phyloP scores from a whole-genome alignment of 2,329 filamentous ascomycete genomes.

The Exophiala sp. region DNA sequence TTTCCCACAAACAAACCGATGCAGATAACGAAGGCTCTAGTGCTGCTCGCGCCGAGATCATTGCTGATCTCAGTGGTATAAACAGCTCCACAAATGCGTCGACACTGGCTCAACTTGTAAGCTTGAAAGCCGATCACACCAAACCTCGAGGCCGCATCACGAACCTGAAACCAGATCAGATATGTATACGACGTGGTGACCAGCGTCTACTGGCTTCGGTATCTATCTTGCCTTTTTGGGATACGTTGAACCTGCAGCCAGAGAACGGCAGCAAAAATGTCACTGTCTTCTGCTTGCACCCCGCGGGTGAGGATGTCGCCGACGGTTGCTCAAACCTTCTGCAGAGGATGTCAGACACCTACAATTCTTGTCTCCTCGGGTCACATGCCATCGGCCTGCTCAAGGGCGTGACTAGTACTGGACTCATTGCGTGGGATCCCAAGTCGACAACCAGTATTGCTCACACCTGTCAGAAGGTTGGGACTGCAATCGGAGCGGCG shows the following conservation, averaged over 20 bases:
- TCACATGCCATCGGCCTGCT: slow-evolving; percentile 45
- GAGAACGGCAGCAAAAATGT: slow-evolving; percentile 55
- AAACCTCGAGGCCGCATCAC: slow-evolving; percentile 32
- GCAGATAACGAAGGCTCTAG: slow-evolving; percentile 16
- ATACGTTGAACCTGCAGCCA: slow-evolving; percentile 57
- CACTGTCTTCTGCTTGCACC: slow-evolving; percentile 56
- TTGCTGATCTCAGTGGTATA: slow-evolving; percentile 37
- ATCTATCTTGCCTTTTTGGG: slow-evolving; percentile 58
- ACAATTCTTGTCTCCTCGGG: slow-evolving; percentile 57
- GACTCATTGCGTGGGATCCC: slow-evolving; percentile 37
- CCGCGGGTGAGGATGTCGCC: slow-evolving; percentile 43
- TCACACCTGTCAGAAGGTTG: slow-evolving; percentile 38
- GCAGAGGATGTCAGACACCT: slow-evolving; percentile 51
- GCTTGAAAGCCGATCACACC: slow-evolving; percentile 22
- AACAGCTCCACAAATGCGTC: slow-evolving; percentile 13
- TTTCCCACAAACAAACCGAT: slow-evolving; percentile 2
- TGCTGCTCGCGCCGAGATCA: slow-evolving; percentile 40
- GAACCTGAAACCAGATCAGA: slow-evolving; percentile 49
- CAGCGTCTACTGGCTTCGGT: slow-evolving; percentile 54
- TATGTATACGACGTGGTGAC: slow-evolving; percentile 54
- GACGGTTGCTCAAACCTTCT: slow-evolving; percentile 51
- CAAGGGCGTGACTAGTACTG: slow-evolving; percentile 38
- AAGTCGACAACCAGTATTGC: slow-evolving; percentile 29
- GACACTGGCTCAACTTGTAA: slow-evolving; percentile 20
- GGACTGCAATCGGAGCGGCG: slow-evolving; percentile 35